Base-by-base conservation (phyloP, 768 basidiomycete genomes). In the Hemileccinum impolitum region DNA sequence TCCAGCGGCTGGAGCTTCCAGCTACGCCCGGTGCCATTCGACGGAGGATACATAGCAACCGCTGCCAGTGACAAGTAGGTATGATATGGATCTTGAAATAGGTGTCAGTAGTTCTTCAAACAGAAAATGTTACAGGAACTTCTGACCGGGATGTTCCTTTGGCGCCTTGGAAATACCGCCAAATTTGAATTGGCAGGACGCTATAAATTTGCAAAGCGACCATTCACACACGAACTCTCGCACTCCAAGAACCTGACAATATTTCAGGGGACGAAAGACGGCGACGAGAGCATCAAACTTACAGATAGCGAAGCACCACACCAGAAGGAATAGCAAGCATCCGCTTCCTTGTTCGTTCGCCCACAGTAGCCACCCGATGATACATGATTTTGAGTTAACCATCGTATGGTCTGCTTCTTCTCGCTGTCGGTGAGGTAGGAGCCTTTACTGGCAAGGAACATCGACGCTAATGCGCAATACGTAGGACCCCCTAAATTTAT, bases 281-380 rank as follows among this genome's bases (percentile, higher is more conserved):
- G 48, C 18, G n/a, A 45, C 14, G 21, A 19, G 17, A 26, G 23
- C 25, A 47, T 34, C 10, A 30, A 34, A 64, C 79, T 44, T 53
- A 94, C 94, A 61, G 78, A 68, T 10, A 97, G 67, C 0, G 90
- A 76, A 9, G 84, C 94, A 3, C 90, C 86, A 57, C 87, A 87
- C 95, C 95, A 99, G 67, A 96, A 98, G 55, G 89, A 90, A 67
- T 99, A 99, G 65, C 95, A 99, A 3, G 93, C 90, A 55, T 98
- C 95, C 6, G 87, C 79, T 4, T 77, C 73, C 70, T 99, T 99
- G 50, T 82, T 85, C 2, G 92, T 92, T 19, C 95, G 78, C 2
- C 95, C 95, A 56, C 86, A 74, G 62, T 93, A 96, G 0, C 95
- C 95, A 0, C 92, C 92, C 0, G 74, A 73, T 0, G 59, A 52